A percentile compares a stretch with the other conserved stretches of the same genome.
These are phyloP conservation scores for Plasmodium berghei DNA, from an alignment of 169 alveolate genomes.

Conservation along the genomic window DNA sequence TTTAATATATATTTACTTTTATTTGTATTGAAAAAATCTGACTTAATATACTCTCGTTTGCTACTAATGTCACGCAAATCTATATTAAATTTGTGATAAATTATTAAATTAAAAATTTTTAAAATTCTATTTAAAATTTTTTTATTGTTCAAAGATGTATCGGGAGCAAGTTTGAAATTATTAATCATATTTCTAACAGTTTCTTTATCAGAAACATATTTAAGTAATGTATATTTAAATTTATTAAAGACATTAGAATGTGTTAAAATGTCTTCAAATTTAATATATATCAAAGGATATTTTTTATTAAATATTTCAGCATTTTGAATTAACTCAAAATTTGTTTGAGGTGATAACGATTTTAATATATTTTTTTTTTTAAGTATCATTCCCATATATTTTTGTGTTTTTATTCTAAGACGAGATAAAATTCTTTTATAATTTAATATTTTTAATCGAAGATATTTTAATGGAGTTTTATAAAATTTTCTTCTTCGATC, in stretches of 20 bases:
- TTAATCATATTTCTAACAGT: constrained; percentile 26
- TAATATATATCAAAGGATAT: constrained; percentile 37
- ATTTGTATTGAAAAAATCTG: background rate
- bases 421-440: constrained; percentile 11
- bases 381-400: constrained; percentile 11
- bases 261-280: constrained; percentile 55
- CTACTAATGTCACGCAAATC: constrained; percentile 6
- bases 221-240: constrained; percentile 34
- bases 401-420: constrained; percentile 1
- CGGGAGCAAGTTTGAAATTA: constrained; percentile 47
- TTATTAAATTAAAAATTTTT: constrained; percentile 7
- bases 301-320: constrained; percentile 36
- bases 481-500: constrained; percentile 54
- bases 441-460: constrained; percentile 28
- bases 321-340: constrained; percentile 42
- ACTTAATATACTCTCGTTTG: background rate
- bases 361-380: constrained; percentile 22
- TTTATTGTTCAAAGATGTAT: constrained; percentile 34
- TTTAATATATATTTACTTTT: constrained; percentile 28
- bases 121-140: constrained; percentile 13
- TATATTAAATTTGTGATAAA: constrained; percentile 29
- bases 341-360: constrained; percentile 16
- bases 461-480: constrained; percentile 63
- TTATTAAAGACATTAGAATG: constrained; percentile 49
- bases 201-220: constrained; percentile 16